phyloP scores from a whole-genome alignment of 75 land plant genomes.

The Sequoiadendron giganteum region DNA sequence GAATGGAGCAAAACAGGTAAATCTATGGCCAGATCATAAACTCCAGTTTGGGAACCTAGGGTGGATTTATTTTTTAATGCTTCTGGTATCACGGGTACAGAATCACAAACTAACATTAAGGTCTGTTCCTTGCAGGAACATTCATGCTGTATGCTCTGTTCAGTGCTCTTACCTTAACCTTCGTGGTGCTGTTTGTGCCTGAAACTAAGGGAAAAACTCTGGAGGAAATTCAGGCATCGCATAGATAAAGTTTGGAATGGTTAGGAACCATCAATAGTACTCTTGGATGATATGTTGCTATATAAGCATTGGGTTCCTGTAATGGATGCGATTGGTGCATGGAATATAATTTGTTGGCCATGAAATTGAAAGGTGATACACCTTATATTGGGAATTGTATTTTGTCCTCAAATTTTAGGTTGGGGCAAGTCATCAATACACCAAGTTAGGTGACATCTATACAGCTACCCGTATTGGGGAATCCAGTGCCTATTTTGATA shows the following conservation, averaged over 20 bases:
- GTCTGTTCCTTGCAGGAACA: slow-evolving; percentile 15
- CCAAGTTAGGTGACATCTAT: background rate
- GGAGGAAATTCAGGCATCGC: slow-evolving; percentile 19
- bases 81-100: background rate
- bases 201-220: slow-evolving; percentile 25
- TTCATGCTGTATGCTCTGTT: slow-evolving; percentile 12
- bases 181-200: slow-evolving; percentile 13
- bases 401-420: background rate
- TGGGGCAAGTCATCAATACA: background rate
- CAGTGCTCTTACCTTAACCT: slow-evolving; percentile 14
- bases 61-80: background rate
- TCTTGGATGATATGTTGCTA: background rate
- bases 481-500: background rate
- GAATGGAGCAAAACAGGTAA: slow-evolving; percentile 75
- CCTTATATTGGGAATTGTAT: background rate
- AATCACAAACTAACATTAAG: background rate
- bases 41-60: background rate
- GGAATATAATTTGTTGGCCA: background rate
- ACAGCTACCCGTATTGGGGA: background rate
- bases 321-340: background rate
- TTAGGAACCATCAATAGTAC: background rate
- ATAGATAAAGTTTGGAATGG: background rate
- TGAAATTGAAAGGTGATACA: background rate
- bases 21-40: background rate
- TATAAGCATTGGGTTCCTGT: background rate